A percentile compares a stretch with the other conserved stretches of the same genome.
Conservation (phyloP, 192 early-diverging fungal genomes). For the Backusella tuberculispora region DNA sequence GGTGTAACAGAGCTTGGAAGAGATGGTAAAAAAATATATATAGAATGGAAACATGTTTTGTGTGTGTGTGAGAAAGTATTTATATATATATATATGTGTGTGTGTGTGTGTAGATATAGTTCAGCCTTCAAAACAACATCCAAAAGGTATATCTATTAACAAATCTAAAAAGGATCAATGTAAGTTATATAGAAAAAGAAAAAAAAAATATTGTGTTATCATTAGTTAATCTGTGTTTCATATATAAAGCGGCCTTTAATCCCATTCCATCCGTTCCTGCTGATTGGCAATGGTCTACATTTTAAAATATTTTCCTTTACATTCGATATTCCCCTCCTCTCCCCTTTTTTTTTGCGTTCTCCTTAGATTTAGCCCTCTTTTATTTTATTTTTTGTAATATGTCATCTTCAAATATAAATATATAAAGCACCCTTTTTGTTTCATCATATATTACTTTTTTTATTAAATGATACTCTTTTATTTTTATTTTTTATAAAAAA, state of each 20-base stretch:
- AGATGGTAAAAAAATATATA: conserved; percentile 28
- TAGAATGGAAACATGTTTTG: background rate
- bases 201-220: too few relatives aligned
- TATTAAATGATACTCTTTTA: too few relatives aligned
- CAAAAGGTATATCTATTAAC: conserved; percentile 21
- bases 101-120: conserved; percentile 9
- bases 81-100: background rate
- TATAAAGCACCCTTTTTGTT: background rate
- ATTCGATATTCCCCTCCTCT: background rate
- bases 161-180: conserved; percentile 19
- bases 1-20: conserved; percentile 34
- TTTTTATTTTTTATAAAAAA: too few relatives aligned
- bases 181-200: background rate
- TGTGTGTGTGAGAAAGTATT: background rate
- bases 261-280: conserved; percentile 22
- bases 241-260: conserved; percentile 9
- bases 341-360: background rate
- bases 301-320: background rate
- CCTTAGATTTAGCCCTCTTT: background rate
- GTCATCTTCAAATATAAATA: background rate
- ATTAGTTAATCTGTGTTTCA: too few relatives aligned
- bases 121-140: background rate
- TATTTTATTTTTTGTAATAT: background rate
- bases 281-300: conserved; percentile 28
- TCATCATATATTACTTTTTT: background rate